These are phyloP conservation scores for Apiospora marii DNA, from an alignment of 2,329 filamentous ascomycete genomes.

Conservation along the genomic window DNA sequence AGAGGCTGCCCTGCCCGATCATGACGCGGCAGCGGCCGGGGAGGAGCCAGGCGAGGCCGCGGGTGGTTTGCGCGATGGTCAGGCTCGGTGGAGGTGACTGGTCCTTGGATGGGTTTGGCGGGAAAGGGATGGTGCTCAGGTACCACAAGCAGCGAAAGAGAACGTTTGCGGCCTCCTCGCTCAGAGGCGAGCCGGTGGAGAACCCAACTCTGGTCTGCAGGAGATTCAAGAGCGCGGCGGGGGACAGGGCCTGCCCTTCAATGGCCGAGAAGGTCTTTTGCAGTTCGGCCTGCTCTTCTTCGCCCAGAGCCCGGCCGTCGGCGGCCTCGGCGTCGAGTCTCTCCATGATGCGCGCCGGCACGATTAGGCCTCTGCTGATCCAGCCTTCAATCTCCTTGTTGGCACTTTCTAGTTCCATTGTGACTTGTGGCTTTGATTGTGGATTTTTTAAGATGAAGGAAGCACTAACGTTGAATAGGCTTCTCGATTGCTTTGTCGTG, in stretches of 20 bases:
- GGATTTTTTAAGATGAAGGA: not conserved
- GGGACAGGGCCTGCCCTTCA: not conserved
- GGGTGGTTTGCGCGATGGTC: slow-evolving; percentile 25
- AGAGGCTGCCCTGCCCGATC: slow-evolving; percentile 26
- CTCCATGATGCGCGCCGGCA: slow-evolving; percentile 23
- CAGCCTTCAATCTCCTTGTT: slow-evolving; percentile 20
- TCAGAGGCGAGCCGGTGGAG: slow-evolving; percentile 19
- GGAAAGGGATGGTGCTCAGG: slow-evolving; percentile 32
- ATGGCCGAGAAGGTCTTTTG: not conserved
- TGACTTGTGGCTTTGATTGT: not conserved
- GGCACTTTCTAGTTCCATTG: slow-evolving; percentile 25
- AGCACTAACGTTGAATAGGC: not conserved
- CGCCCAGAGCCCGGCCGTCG: not conserved
- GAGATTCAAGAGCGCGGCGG: slow-evolving; percentile 26
- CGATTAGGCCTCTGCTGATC: slow-evolving; percentile 21
- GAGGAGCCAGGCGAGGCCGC: slow-evolving; percentile 30
- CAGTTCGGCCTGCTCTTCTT: not conserved
- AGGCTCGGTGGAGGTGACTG: not conserved
- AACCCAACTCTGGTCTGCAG: slow-evolving; percentile 26
- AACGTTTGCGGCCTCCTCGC: slow-evolving; percentile 21
- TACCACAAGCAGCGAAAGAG: slow-evolving; percentile 30
- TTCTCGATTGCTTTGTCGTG: not conserved
- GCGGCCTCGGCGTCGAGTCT: slow-evolving; percentile 19
- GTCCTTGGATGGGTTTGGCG: not conserved
- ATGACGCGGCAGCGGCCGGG: slow-evolving; percentile 28